Percentiles rank a stretch among this genome's conserved stretches.
phyloP scores from a whole-genome alignment of 1,284 basidiomycete species.

The Hortiboletus rubellus region DNA sequence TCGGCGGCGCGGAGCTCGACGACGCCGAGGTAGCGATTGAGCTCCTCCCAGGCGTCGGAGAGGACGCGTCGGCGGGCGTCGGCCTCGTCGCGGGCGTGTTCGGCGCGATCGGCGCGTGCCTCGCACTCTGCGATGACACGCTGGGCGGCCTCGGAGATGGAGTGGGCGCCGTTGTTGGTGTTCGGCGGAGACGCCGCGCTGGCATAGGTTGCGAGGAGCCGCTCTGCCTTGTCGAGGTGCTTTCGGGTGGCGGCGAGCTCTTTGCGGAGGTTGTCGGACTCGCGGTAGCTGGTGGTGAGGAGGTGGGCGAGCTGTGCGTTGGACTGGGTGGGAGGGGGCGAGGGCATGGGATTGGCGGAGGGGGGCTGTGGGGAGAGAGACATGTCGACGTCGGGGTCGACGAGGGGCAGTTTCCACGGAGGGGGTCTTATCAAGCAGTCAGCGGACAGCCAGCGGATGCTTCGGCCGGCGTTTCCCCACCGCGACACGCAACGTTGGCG shows the following conservation, averaged over 20 bases:
- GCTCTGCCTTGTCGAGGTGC: constrained; percentile 56
- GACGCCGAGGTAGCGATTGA: constrained; percentile 49
- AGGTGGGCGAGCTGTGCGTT: constrained; percentile 57
- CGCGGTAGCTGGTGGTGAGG: constrained; percentile 51
- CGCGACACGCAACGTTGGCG: constrained; percentile 36
- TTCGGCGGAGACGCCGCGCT: constrained; percentile 26
- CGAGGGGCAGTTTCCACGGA: background rate
- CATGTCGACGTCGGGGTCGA: constrained; percentile 5
- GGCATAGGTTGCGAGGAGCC: constrained; percentile 40
- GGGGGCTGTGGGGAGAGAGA: constrained; percentile 26
- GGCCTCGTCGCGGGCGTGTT: constrained; percentile 57
- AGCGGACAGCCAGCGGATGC: constrained; percentile 23
- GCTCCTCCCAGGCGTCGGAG: constrained; percentile 53
- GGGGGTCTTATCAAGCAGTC: constrained; percentile 15
- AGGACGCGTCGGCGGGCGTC: constrained; percentile 50
- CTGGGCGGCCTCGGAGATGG: constrained; percentile 32
- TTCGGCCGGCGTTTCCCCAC: constrained; percentile 32
- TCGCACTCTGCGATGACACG: constrained; percentile 48
- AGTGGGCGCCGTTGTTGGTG: constrained; percentile 17
- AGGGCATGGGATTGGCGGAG: background rate
- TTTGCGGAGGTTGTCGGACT: constrained; percentile 49
- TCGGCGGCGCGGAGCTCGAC: constrained; percentile 51
- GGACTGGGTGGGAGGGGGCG: constrained; percentile 26
- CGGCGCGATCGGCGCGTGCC: constrained; percentile 48
- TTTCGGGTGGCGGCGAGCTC: constrained; percentile 45